Conservation (phyloP, 805 yeast genomes). For the Saturnispora galanensis region DNA sequence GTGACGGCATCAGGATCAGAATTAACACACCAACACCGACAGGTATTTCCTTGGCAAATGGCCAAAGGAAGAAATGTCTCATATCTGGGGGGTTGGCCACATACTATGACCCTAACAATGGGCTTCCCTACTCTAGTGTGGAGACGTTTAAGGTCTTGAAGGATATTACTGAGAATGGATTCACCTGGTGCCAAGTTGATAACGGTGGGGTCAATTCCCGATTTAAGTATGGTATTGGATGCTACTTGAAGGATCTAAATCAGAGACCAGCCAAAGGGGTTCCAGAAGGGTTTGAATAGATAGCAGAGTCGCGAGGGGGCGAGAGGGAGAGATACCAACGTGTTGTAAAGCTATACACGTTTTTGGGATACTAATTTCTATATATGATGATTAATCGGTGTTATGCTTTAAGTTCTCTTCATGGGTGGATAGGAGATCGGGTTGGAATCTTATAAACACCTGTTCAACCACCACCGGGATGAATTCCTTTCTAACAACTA, state of each 20-base stretch:
- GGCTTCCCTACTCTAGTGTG: conserved; percentile 77
- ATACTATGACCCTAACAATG: conserved; percentile 81
- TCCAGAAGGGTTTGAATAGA: conserved; percentile 63
- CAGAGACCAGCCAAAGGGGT: conserved; percentile 70
- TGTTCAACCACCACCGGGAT: conserved; percentile 39
- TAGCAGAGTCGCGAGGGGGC: not conserved
- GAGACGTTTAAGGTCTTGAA: conserved; percentile 62
- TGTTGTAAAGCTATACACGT: not conserved
- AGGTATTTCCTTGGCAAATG: conserved; percentile 64
- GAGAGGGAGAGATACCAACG: not conserved
- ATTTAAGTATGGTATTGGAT: conserved; percentile 27
- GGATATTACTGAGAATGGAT: conserved; percentile 45
- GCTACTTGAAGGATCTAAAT: conserved; percentile 33
- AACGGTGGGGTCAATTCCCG: conserved; percentile 33
- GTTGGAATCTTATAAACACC: conserved; percentile 50
- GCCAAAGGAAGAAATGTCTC: conserved; percentile 55
- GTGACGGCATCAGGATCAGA: conserved; percentile 35
- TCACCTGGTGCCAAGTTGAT: conserved; percentile 42
- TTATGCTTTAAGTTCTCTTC: conserved; percentile 54
- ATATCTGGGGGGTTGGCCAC: conserved; percentile 72
- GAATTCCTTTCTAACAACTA: conserved; percentile 34
- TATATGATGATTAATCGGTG: conserved; percentile 17
- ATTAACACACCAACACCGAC: conserved; percentile 64
- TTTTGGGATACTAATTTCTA: not conserved
- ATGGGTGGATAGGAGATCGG: conserved; percentile 51